Base-by-base conservation (phyloP, 768 basidiomycete genomes). In the Cystoderma amianthinum region DNA sequence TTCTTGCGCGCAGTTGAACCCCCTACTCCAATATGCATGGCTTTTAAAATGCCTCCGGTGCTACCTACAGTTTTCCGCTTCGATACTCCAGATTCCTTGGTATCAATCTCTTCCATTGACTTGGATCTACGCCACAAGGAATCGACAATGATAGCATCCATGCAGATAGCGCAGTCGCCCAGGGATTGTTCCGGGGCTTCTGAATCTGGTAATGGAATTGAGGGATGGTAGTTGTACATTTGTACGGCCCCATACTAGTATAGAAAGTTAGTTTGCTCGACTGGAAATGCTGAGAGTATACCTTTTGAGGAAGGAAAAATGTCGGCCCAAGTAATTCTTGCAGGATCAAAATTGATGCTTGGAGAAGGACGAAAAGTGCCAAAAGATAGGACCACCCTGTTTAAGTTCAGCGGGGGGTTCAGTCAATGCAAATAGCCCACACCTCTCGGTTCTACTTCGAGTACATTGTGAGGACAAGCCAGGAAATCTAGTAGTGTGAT, bases 161-260 rank as follows among this genome's bases (percentile, higher is more conserved):
- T 93, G 53, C 92, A 95, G 39, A 96, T 94, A 4, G 89, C 78
- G 51, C 92, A 96, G 55, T 94, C 89, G 5, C 87, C 90, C 12
- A 90, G 63, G 2, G 83, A 74, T 48, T 82, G 78, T 34, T 83
- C 82, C 2, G 82, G 80, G 2, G 85, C 72, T 56, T 92, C 89
- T 0, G 83, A 57, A 53, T 91, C 86, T 1, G 81, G 70, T 1
- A 75, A 48, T 1, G 87, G 83, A 28, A 95, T 63, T 2, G 72
- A 67, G 5, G 90, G 92, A 57, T 94, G 92, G 52, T 95, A 96
- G 56, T 95, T 77, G 62, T 94, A 89, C 13, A 68, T 61, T 50
- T 83, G 76, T 4, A 69, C 60, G 15, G 68, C 65, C 2, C 73
- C 67, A 46, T 76, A 83, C 86, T 91, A n/a, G 17, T 33, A 18